Conservation (phyloP, 2,329 filamentous ascomycete species). For the Aspergillus glaucus region DNA sequence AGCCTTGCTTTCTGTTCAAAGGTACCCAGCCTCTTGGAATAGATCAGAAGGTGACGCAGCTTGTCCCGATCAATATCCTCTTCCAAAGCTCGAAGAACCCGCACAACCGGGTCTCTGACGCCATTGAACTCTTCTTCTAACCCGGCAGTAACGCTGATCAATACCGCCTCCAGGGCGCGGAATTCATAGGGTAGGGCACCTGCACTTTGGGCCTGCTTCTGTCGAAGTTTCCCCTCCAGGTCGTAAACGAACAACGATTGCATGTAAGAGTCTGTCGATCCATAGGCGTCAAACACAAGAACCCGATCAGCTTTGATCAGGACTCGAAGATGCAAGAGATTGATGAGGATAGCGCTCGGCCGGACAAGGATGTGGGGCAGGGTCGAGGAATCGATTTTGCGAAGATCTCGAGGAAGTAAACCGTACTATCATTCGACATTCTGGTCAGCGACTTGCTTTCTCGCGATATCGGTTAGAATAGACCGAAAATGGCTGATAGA, state of each 20-base stretch:
- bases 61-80: conserved; percentile 96
- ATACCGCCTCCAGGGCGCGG: conserved; percentile 85
- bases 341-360: conserved; percentile 87
- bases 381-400: conserved; percentile 95
- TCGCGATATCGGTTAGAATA: not conserved
- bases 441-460: too few relatives aligned
- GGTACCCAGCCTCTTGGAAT: conserved; percentile 90
- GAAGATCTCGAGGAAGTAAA: conserved; percentile 83
- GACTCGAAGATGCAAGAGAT: conserved; percentile 90
- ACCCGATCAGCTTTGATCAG: conserved; percentile 93
- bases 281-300: conserved; percentile 92
- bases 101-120: conserved; percentile 84
- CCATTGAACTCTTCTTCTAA: conserved; percentile 92
- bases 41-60: conserved; percentile 79
- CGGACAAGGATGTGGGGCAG: conserved; percentile 93
- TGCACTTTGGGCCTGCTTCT: conserved; percentile 54
- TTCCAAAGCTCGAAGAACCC: conserved; percentile 81
- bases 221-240: conserved; percentile 81
- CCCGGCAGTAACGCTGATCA: conserved; percentile 87
- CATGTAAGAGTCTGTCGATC: conserved; percentile 86
- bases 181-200: conserved; percentile 85
- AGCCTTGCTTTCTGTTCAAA: conserved; percentile 96
- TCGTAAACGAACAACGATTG: conserved; percentile 98
- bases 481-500: conserved; percentile 7
- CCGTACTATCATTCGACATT: conserved; percentile 60